Percentiles rank a stretch among this genome's conserved stretches.
Evolutionary conservation across 2,329 filamentous ascomycete genomes (phyloP).

Genomic region (Fusarium sp.): DNA sequence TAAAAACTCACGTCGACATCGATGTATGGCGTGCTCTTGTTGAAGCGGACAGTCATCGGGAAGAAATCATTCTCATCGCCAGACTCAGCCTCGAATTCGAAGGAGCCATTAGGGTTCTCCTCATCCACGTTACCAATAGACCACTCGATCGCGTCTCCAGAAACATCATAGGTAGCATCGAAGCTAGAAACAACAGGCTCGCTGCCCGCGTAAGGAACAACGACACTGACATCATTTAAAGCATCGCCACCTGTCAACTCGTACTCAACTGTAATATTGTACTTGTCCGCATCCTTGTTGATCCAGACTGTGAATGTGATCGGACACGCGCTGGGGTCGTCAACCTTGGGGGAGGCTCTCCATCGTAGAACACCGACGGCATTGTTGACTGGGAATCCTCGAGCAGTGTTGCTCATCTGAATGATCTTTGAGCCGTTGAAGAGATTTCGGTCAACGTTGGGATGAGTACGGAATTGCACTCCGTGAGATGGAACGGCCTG

Average conservation of each 20-base stretch:
- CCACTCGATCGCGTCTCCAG: conserved; percentile 94
- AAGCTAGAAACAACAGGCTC: conserved; percentile 93
- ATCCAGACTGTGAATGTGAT: conserved; percentile 99
- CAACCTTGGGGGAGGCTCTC: conserved; percentile 84
- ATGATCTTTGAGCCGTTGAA: conserved; percentile 87
- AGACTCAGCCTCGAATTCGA: conserved; percentile 94
- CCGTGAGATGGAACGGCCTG: conserved; percentile 80
- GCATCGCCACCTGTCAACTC: conserved; percentile 85
- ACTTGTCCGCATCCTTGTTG: conserved; percentile 85
- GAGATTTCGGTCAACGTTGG: conserved; percentile 90
- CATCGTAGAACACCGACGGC: conserved; percentile 92
- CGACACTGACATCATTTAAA: conserved; percentile 85
- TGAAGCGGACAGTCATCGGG: conserved; percentile 93
- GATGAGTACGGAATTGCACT: conserved; percentile 93
- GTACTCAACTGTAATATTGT: conserved; percentile 94
- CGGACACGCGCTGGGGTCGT: conserved; percentile 83
- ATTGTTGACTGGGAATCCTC: conserved; percentile 95
- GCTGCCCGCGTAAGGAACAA: conserved; percentile 85
- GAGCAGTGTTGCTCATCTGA: conserved; percentile 87
- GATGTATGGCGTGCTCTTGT: conserved; percentile 85
- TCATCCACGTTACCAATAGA: conserved; percentile 87
- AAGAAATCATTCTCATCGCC: conserved; percentile 95
- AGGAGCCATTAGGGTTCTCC: conserved; percentile 83
- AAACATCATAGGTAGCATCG: conserved; percentile 93
- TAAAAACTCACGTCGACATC: conserved; percentile 85